Evolutionary conservation across 2,329 filamentous ascomycete genomes (phyloP), one percentile per base, ranked within the genome.

Genomic region (Pseudopithomyces maydicus): DNA sequence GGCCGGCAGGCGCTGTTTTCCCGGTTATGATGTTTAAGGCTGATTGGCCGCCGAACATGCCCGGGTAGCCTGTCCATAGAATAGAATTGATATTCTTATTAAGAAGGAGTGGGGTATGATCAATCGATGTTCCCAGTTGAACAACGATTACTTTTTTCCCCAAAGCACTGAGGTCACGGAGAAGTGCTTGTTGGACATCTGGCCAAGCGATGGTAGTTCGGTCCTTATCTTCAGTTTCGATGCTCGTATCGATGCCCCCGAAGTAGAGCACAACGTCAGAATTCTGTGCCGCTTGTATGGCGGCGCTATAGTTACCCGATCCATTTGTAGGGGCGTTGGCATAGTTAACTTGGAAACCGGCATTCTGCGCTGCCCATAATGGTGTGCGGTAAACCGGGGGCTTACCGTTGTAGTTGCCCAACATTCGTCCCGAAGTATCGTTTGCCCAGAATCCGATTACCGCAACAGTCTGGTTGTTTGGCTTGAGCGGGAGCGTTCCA

Each of bases 401-500:
- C 2, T 78, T 72, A 32, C 86, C 85, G 56, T 69, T 77, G 71
- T 88, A 88, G 64, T 85, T 85, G 0, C 86, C 86, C 50, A 84
- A 83, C 76, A 88, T 53, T n/a, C 42, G 80, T 57, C 86, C 80
- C 3, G 73, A 75, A 0, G 83, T 84, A 6, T 82, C 82, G 50
- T 85, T 84, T 2, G 82, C 85, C 80, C 84, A 88, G 46, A 80
- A 80, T 0, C 85, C 86, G 26, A 88, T 75, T 38, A 88, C 72
- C 0, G 84, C 85, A 4, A 88, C 75, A 7, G 72, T 79, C 14
- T 72, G 71, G 44, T 72, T 75, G 2, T 68, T 72, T 19, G 77
- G 65, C 2, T 69, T 52, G 2, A 85, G 67, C 0, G 83, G 83
- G 1, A 85, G 69, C 0, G 74, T 70, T 7, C 51, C 42, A 49